phyloP scores from a whole-genome alignment of 1,139 yeast genomes.

The Citeromyces hawaiiensis region DNA sequence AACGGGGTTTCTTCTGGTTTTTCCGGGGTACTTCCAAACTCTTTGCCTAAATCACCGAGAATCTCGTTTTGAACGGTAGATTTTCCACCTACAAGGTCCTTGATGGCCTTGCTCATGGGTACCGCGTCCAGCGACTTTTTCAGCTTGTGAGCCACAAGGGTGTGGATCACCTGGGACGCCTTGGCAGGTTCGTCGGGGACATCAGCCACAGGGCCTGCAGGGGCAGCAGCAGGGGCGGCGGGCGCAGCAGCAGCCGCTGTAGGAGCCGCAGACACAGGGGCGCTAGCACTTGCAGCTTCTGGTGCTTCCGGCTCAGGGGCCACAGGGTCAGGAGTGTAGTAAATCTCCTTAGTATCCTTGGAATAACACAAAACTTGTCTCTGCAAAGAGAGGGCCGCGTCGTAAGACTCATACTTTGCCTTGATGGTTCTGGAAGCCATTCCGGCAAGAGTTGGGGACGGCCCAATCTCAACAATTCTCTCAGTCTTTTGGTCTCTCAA shows the following conservation, averaged over 20 bases:
- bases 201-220: conserved; percentile 57
- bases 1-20: conserved; percentile 98
- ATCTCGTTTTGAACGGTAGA: conserved; percentile 97
- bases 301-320: conserved; percentile 30
- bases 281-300: conserved; percentile 24
- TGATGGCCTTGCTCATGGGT: conserved; percentile 85
- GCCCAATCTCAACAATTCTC: conserved; percentile 96
- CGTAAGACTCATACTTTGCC: conserved; percentile 93
- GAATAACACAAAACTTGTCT: conserved; percentile 95
- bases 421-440: conserved; percentile 97
- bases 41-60: conserved; percentile 95
- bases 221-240: conserved; percentile 44
- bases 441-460: conserved; percentile 96
- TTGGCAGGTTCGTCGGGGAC: conserved; percentile 78
- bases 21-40: conserved; percentile 95
- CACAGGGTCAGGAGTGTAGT: conserved; percentile 83
- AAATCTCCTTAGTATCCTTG: conserved; percentile 90
- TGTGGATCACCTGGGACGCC: conserved; percentile 73
- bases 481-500: conserved; percentile 90
- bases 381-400: conserved; percentile 91
- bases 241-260: conserved; percentile 37
- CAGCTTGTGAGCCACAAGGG: conserved; percentile 88
- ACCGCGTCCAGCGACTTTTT: conserved; percentile 81
- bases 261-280: conserved; percentile 31
- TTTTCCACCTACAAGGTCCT: conserved; percentile 95